Evolutionary conservation across 225 moss, liverwort and hornwort genomes (phyloP).

Genomic region (Antitrichia curtipendula): DNA sequence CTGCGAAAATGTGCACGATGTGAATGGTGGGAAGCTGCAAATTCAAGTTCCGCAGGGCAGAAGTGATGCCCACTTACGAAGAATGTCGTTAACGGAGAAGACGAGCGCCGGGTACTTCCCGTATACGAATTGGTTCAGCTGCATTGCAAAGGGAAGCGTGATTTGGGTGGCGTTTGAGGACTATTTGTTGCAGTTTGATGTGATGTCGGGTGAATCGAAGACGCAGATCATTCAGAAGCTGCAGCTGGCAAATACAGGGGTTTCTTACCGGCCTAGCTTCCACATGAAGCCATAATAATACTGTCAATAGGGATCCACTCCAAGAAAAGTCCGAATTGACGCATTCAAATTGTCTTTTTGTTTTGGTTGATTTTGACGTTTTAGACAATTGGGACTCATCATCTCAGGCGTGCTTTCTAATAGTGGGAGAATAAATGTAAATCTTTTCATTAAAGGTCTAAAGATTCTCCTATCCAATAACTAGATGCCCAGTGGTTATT

Average conservation of each 20-base stretch:
- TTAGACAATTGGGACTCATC: too few relatives aligned
- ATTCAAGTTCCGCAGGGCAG: fast-evolving
- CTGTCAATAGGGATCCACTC: too few relatives aligned
- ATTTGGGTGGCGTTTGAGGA: background rate
- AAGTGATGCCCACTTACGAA: fast-evolving
- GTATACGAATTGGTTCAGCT: background rate
- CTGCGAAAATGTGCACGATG: fast-evolving
- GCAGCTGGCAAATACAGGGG: background rate
- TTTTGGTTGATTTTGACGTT: too few relatives aligned
- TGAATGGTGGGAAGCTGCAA: background rate
- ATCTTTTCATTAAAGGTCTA: too few relatives aligned
- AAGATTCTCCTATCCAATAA: too few relatives aligned
- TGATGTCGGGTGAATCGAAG: fast-evolving
- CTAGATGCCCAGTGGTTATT: too few relatives aligned
- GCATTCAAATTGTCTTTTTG: too few relatives aligned
- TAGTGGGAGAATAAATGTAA: too few relatives aligned
- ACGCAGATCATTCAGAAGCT: background rate
- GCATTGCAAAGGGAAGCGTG: background rate
- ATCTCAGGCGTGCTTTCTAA: too few relatives aligned
- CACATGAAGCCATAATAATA: background rate
- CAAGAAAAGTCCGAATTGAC: too few relatives aligned
- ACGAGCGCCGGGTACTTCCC: fast-evolving
- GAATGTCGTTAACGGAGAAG: background rate
- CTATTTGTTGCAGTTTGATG: background rate
- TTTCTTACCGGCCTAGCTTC: background rate